Evolutionary conservation across 2,329 filamentous ascomycete genomes (phyloP).

Genomic region (Dothideomycetidae sp.): DNA sequence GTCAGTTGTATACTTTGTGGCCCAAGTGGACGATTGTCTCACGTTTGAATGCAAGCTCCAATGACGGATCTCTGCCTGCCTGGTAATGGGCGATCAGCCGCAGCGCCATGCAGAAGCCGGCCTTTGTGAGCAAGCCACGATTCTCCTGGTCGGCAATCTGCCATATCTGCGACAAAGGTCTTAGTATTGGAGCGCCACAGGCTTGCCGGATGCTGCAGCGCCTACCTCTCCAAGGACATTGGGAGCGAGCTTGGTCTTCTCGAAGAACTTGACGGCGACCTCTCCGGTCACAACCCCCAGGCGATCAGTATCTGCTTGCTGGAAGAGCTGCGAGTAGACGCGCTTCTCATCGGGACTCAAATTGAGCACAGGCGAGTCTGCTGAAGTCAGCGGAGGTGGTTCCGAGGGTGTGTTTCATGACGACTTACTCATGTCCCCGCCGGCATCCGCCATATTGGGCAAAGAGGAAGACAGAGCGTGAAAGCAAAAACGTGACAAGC

Average conservation of each 20-base stretch:
- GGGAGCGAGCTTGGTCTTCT: slow-evolving; percentile 81
- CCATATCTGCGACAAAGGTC: slow-evolving; percentile 61
- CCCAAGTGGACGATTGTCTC: slow-evolving; percentile 17
- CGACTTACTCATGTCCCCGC: slow-evolving; percentile 10
- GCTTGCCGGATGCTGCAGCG: slow-evolving; percentile 12
- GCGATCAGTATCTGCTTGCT: slow-evolving; percentile 79
- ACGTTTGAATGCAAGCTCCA: slow-evolving; percentile 70
- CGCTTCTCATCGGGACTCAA: slow-evolving; percentile 85
- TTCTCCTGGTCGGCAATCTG: slow-evolving; percentile 97
- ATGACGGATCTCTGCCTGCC: slow-evolving; percentile 64
- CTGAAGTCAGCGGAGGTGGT: slow-evolving; percentile 8
- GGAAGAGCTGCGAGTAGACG: slow-evolving; percentile 83
- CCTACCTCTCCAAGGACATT: slow-evolving; percentile 74
- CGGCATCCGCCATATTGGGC: slow-evolving; percentile 5
- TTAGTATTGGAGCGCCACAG: slow-evolving; percentile 3
- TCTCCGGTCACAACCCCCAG: slow-evolving; percentile 93
- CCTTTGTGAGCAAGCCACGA: slow-evolving; percentile 78
- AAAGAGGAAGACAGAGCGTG: too few relatives aligned
- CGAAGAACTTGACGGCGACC: slow-evolving; percentile 92
- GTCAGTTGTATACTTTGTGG: slow-evolving; percentile 12
- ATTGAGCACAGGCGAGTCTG: slow-evolving; percentile 38
- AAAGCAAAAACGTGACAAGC: too few relatives aligned
- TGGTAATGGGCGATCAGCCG: slow-evolving; percentile 93
- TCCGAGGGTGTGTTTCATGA: neutral
- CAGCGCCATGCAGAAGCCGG: slow-evolving; percentile 85